phyloP scores from a whole-genome alignment of 2,329 filamentous ascomycete species.

The Magnaporthales sp. region DNA sequence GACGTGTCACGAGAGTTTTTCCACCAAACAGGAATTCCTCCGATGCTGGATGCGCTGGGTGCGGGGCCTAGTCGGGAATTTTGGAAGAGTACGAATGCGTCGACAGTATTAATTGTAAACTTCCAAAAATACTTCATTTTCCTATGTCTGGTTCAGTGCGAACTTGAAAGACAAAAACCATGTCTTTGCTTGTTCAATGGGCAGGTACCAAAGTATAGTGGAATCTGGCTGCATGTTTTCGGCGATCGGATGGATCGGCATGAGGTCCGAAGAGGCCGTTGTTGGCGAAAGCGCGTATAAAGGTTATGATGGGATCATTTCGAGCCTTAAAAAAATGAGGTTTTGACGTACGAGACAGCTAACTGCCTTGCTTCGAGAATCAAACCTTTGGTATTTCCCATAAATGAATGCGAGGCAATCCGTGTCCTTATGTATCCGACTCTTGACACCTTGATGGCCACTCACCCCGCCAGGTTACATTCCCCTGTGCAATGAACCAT shows the following conservation, averaged over 20 bases:
- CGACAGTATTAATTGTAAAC: too few species aligned
- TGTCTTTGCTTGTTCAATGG: not conserved
- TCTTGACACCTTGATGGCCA: not conserved
- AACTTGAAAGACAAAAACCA: not conserved
- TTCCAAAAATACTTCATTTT: not conserved
- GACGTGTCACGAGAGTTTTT: not conserved
- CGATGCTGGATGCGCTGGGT: not conserved
- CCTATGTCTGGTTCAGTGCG: not conserved
- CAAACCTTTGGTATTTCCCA: not conserved
- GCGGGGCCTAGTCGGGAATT: not conserved
- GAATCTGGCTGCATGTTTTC: not conserved
- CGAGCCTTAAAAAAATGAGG: rapidly evolving
- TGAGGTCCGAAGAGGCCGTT: not conserved
- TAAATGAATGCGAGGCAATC: not conserved
- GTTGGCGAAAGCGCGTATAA: not conserved
- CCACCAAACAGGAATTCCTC: not conserved
- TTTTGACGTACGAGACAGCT: not conserved
- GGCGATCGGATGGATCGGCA: not conserved
- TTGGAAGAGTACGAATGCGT: too few species aligned
- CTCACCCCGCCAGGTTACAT: not conserved
- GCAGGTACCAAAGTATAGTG: not conserved
- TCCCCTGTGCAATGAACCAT: not conserved
- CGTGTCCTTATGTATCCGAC: not conserved
- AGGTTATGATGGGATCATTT: not conserved
- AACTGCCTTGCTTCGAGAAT: too few species aligned